phyloP scores from a whole-genome alignment of 768 basidiomycete genomes.

The Sarcodon aspratus region DNA sequence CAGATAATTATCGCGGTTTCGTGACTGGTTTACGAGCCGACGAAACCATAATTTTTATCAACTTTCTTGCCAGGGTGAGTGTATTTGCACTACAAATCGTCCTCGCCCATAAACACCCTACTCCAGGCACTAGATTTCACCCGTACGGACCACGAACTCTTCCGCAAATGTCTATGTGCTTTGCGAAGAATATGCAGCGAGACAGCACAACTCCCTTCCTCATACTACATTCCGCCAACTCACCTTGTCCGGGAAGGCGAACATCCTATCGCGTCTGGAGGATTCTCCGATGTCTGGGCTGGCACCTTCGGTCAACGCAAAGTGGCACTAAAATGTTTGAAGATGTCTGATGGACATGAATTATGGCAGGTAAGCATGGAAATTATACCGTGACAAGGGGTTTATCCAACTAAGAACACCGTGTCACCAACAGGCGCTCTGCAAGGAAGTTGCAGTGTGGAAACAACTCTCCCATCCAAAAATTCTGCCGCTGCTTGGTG shows the following conservation, averaged over 20 bases:
- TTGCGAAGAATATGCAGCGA: neutral
- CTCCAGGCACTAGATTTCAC: no score
- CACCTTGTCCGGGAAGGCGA: neutral
- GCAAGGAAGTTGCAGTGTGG: slow-evolving; percentile 8
- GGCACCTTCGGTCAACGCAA: neutral
- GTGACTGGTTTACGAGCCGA: neutral
- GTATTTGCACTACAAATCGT: no score
- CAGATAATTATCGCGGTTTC: no score
- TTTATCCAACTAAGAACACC: neutral
- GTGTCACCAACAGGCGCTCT: slow-evolving; percentile 5
- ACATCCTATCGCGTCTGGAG: slow-evolving; percentile 3
- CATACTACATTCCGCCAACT: neutral
- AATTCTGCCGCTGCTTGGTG: slow-evolving; percentile 8
- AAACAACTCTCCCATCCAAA: slow-evolving; percentile 7
- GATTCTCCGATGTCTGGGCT: slow-evolving; percentile 6
- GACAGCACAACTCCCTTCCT: neutral
- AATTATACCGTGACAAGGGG: neutral
- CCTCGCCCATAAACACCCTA: no score
- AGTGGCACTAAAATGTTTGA: slow-evolving; percentile 1
- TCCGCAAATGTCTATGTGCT: neutral
- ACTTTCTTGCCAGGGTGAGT: neutral
- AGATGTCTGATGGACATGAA: neutral
- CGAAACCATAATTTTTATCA: neutral
- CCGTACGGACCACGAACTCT: no score
- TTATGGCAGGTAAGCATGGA: no score